phyloP scores from a whole-genome alignment of 73 alveolate genomes.

The Diophrys sp. region DNA sequence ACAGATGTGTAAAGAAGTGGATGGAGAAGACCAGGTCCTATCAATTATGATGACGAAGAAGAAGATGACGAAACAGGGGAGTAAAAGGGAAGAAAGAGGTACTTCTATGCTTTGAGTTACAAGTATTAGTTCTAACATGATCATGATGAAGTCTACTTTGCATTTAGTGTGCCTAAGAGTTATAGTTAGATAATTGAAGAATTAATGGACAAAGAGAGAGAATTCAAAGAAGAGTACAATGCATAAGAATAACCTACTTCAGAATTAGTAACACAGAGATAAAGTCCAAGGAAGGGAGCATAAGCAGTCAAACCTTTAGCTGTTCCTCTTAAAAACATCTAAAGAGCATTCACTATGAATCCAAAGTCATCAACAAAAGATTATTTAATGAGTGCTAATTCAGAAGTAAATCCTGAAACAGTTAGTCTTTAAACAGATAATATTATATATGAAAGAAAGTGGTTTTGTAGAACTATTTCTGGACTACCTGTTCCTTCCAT shows the following conservation, averaged over 20 bases:
- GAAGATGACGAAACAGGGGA: constrained; percentile 38
- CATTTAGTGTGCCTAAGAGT: constrained; percentile 46
- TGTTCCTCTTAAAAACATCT: no score
- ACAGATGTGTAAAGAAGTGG: constrained; percentile 42
- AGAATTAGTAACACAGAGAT: neutral
- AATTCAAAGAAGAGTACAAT: neutral
- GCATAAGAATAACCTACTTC: neutral
- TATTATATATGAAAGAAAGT: constrained; percentile 15
- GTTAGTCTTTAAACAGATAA: neutral
- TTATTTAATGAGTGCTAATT: neutral
- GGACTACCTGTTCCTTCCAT: constrained; percentile 38
- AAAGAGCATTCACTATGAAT: neutral
- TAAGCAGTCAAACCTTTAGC: no score
- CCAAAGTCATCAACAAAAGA: neutral
- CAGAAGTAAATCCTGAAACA: neutral
- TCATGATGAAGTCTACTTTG: constrained; percentile 54
- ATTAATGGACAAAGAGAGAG: neutral
- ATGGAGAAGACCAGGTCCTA: constrained; percentile 52
- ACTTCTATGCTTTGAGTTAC: constrained; percentile 35
- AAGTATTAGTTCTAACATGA: constrained; percentile 30
- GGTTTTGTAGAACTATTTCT: constrained; percentile 5
- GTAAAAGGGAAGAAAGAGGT: constrained; percentile 28
- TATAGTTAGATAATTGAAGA: constrained; percentile 15
- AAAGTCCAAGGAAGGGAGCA: neutral
- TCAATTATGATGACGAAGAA: constrained; percentile 48